Conservation (phyloP, 768 basidiomycete species). For the Hemileccinum rubropunctum region DNA sequence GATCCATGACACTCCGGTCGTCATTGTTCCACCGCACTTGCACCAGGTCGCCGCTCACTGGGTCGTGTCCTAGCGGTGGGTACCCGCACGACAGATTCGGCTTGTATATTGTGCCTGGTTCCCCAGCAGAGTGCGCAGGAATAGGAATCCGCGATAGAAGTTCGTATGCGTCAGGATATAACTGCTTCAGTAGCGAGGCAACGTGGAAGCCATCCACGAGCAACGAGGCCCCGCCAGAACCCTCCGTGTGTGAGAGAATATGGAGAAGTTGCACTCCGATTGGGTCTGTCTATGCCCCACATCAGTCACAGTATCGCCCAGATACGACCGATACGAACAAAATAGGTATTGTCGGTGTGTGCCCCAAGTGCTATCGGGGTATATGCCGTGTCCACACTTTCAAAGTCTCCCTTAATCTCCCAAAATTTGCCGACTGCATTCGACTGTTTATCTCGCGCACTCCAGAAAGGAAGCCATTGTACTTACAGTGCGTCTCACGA, state of each 20-base stretch:
- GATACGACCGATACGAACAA: constrained; percentile 19
- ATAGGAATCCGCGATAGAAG: constrained; percentile 67
- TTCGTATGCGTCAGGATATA: constrained; percentile 68
- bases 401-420: constrained; percentile 91
- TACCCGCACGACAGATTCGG: constrained; percentile 59
- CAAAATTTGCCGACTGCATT: constrained; percentile 88
- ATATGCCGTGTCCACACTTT: constrained; percentile 93
- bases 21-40: constrained; percentile 95
- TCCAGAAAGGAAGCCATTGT: not conserved
- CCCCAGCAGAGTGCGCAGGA: constrained; percentile 89
- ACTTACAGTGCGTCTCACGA: constrained; percentile 74
- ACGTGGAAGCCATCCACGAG: constrained; percentile 95
- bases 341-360: constrained; percentile 75
- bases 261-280: constrained; percentile 97
- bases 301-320: constrained; percentile 11
- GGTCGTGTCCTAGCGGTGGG: constrained; percentile 71
- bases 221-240: constrained; percentile 83
- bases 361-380: constrained; percentile 83
- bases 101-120: constrained; percentile 51
- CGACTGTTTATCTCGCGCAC: constrained; percentile 32
- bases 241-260: constrained; percentile 78
- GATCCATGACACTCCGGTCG: constrained; percentile 80
- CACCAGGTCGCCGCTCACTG: constrained; percentile 52
- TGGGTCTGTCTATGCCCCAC: constrained; percentile 74
- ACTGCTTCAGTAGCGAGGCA: constrained; percentile 71